phyloP scores from a whole-genome alignment of 768 basidiomycete genomes.

The Amanita polypyramis region DNA sequence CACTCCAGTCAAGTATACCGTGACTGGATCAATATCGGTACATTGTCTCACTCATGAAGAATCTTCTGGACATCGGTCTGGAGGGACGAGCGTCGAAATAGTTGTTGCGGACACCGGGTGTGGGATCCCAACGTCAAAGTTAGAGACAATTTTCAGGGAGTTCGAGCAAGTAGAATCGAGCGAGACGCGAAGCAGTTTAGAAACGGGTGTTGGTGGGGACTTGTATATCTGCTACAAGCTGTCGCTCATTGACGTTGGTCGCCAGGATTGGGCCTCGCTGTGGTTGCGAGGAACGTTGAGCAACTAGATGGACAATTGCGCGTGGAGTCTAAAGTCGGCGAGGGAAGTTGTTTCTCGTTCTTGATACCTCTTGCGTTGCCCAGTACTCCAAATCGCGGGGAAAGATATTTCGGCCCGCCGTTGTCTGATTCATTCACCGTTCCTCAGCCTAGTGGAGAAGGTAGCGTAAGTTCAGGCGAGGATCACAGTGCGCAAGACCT shows the following conservation, averaged over 20 bases:
- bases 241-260: background rate
- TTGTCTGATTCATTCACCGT: conserved; percentile 11
- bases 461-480: background rate
- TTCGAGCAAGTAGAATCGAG: conserved; percentile 62
- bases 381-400: conserved; percentile 2
- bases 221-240: background rate
- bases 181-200: conserved; percentile 20
- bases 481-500: background rate
- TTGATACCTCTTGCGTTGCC: conserved; percentile 51
- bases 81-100: conserved; percentile 54
- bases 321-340: conserved; percentile 57
- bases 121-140: conserved; percentile 54
- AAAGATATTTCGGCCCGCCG: conserved; percentile 8
- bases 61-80: conserved; percentile 35
- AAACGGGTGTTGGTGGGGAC: conserved; percentile 37
- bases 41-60: conserved; percentile 42
- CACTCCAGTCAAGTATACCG: conserved; percentile 62
- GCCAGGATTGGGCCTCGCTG: conserved; percentile 65
- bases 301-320: conserved; percentile 72
- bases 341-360: conserved; percentile 67
- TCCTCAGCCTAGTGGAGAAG: no score
- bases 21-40: conserved; percentile 47
- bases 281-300: conserved; percentile 72
- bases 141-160: conserved; percentile 71
- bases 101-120: conserved; percentile 63